These are phyloP conservation scores for Aspergillus puulaauensis DNA, from an alignment of 2,329 filamentous ascomycete genomes.

Conservation along the genomic window DNA sequence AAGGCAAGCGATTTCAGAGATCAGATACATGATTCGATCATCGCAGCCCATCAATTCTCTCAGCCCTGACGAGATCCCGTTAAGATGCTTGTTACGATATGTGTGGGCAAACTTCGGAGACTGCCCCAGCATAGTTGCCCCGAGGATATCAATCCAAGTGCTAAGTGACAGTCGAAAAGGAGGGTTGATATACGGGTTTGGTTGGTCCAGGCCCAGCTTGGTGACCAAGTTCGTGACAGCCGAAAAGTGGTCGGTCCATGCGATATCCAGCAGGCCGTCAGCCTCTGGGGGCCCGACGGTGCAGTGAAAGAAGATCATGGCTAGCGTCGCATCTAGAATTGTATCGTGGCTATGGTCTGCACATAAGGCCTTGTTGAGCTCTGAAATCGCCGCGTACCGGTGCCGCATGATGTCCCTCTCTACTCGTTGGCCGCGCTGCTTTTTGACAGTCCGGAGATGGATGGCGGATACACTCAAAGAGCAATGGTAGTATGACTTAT, in stretches of 20 bases:
- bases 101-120: conserved; percentile 86
- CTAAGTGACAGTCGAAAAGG: conserved; percentile 52
- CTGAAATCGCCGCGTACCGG: conserved; percentile 79
- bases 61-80: conserved; percentile 65
- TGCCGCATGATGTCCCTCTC: conserved; percentile 61
- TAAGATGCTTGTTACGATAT: conserved; percentile 86
- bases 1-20: conserved; percentile 94
- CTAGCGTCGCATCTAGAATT: conserved; percentile 86
- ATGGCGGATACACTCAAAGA: conserved; percentile 89
- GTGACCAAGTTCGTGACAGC: conserved; percentile 80
- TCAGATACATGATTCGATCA: conserved; percentile 94
- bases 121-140: conserved; percentile 82
- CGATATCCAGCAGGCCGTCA: conserved; percentile 81
- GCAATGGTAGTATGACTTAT: conserved; percentile 90
- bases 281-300: conserved; percentile 75
- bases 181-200: conserved; percentile 63
- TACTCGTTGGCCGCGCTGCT: background rate
- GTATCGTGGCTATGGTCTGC: conserved; percentile 75
- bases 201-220: conserved; percentile 65
- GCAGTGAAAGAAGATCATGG: conserved; percentile 94
- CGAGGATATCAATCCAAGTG: conserved; percentile 94
- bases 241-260: conserved; percentile 95
- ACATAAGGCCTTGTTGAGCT: conserved; percentile 75
- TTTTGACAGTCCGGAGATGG: conserved; percentile 71
- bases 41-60: conserved; percentile 96